Evolutionary conservation across 805 yeast genomes (phyloP).

Genomic region (Kodamaea leandrae): DNA sequence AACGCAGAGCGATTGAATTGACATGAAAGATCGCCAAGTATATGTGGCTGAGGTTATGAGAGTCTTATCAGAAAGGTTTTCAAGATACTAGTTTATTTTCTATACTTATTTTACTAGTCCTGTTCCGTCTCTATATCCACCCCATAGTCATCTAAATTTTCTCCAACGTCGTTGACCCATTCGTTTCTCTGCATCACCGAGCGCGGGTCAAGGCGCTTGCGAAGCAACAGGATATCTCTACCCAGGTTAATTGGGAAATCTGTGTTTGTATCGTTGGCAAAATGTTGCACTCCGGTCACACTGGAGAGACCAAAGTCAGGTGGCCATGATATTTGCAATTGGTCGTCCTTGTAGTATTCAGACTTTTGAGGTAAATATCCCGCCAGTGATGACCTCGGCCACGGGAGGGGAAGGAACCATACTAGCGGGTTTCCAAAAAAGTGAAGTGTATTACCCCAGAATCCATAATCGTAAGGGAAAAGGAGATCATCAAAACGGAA

Average conservation of each 20-base stretch:
- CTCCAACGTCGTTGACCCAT: slow-evolving; percentile 85
- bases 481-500: slow-evolving; percentile 62
- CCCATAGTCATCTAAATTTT: slow-evolving; percentile 77
- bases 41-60: too few species aligned
- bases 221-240: slow-evolving; percentile 22
- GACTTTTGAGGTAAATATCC: slow-evolving; percentile 56
- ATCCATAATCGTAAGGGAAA: slow-evolving; percentile 82
- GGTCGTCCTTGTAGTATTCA: slow-evolving; percentile 53
- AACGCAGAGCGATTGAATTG: too few species aligned
- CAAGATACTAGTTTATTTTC: neutral
- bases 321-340: slow-evolving; percentile 84
- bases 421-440: slow-evolving; percentile 60
- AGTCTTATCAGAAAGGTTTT: neutral
- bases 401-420: slow-evolving; percentile 75
- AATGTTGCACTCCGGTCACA: slow-evolving; percentile 17
- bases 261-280: slow-evolving; percentile 8
- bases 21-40: neutral
- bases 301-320: slow-evolving; percentile 69
- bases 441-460: slow-evolving; percentile 49
- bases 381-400: slow-evolving; percentile 46
- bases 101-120: neutral
- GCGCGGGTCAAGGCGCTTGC: slow-evolving; percentile 37
- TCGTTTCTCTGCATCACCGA: slow-evolving; percentile 38
- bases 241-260: slow-evolving; percentile 8
- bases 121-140: slow-evolving; percentile 71